Evolutionary conservation across 2,329 filamentous ascomycete species (phyloP).

Genomic region (Colletotrichum chrysophilum): DNA sequence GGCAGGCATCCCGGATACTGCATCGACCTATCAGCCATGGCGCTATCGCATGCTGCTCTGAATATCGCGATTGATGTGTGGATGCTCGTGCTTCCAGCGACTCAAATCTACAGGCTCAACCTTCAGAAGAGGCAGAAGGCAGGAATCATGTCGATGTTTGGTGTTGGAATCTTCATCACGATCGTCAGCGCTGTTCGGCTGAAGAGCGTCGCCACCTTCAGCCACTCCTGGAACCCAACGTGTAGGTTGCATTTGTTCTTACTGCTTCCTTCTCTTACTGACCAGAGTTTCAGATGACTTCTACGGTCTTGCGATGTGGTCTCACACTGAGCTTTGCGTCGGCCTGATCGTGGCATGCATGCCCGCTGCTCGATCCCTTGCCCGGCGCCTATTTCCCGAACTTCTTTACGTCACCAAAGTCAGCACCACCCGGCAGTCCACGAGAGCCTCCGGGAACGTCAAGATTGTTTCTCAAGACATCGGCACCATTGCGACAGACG

Average conservation of each 20-base stretch:
- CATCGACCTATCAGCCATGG: conserved; percentile 6
- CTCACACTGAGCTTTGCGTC: conserved; percentile 5
- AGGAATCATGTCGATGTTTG: conserved; percentile 16
- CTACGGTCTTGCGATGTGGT: conserved; percentile 36
- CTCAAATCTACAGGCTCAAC: conserved; percentile 15
- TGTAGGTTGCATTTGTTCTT: conserved; percentile 36
- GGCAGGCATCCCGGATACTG: not conserved
- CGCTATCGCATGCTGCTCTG: not conserved
- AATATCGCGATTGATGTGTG: conserved; percentile 10
- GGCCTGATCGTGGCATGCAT: conserved; percentile 10
- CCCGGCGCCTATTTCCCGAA: conserved; percentile 6
- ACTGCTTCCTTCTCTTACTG: conserved; percentile 41
- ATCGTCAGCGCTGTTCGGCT: conserved; percentile 2
- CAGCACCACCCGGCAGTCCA: not conserved
- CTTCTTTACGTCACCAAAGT: conserved; percentile 6
- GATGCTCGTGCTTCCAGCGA: conserved; percentile 6
- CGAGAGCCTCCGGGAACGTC: conserved; percentile 5
- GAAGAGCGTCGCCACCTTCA: not conserved
- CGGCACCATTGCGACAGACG: not conserved
- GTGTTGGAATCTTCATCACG: conserved; percentile 10
- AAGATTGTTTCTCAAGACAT: conserved; percentile 16
- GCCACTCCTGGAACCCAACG: conserved; percentile 12
- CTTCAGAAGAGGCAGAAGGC: conserved; percentile 13
- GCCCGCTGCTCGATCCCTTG: conserved; percentile 6
- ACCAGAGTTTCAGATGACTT: conserved; percentile 31